Percentiles rank a stretch among this genome's conserved stretches.
Conservation (phyloP, 1,139 yeast species). For the Debaryomyces nepalensis region DNA sequence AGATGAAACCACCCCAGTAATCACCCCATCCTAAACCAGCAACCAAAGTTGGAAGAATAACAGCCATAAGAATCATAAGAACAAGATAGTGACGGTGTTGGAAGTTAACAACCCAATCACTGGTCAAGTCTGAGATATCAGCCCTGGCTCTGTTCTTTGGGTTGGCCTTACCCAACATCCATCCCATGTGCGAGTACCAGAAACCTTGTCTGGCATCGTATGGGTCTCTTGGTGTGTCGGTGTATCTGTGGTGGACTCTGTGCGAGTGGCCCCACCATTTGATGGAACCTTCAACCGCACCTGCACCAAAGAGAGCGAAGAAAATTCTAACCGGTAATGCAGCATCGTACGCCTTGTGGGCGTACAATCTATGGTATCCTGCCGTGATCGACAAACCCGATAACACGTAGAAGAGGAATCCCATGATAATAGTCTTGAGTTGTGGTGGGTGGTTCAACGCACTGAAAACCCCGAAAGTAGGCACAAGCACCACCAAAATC, state of each 20-base stretch:
- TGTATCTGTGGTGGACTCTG: constrained; percentile 96
- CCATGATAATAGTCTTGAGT: constrained; percentile 61
- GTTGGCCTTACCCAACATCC: constrained; percentile 95
- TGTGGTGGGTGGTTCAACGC: constrained; percentile 58
- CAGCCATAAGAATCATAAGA: constrained; percentile 68
- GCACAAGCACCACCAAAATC: constrained; percentile 73
- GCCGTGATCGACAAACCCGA: constrained; percentile 95
- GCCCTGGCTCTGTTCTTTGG: constrained; percentile 96
- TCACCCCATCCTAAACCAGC: constrained; percentile 89
- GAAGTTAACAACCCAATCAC: constrained; percentile 87
- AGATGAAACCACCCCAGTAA: constrained; percentile 89
- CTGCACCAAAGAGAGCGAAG: constrained; percentile 88
- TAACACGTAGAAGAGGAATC: constrained; percentile 63
- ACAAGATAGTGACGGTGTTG: constrained; percentile 91
- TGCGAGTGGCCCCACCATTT: constrained; percentile 99
- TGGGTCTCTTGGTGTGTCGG: constrained; percentile 96
- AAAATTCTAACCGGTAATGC: constrained; percentile 69
- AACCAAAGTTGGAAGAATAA: constrained; percentile 71
- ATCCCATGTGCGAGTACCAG: constrained; percentile 95
- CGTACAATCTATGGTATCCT: constrained; percentile 70
- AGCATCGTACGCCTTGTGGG: constrained; percentile 89
- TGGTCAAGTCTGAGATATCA: constrained; percentile 88
- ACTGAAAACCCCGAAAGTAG: constrained; percentile 61
- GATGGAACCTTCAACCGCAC: constrained; percentile 94
- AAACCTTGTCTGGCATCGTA: constrained; percentile 96